Conservation (phyloP, 2,329 filamentous ascomycete genomes). For the Cladorrhinum sp. region DNA sequence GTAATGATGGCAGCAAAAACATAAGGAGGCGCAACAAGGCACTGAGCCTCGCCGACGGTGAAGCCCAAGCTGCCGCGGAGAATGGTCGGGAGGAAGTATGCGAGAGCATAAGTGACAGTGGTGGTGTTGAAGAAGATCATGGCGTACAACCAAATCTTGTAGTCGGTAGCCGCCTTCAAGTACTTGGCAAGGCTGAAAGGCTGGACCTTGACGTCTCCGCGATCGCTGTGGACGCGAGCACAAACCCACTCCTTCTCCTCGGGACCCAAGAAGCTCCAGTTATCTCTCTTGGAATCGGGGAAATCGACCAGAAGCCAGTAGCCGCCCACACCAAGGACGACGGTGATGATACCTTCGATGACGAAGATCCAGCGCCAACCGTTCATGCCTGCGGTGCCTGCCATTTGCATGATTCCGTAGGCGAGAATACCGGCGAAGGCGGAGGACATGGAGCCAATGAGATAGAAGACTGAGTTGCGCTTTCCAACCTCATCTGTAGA, state of each 20-base stretch:
- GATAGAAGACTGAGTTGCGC: constrained; percentile 66
- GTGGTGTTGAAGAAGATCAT: constrained; percentile 64
- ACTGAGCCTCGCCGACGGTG: constrained; percentile 60
- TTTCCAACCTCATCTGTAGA: constrained; percentile 62
- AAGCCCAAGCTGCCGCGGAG: constrained; percentile 63
- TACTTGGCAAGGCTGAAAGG: constrained; percentile 49
- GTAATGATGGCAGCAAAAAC: constrained; percentile 63
- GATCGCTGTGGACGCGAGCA: constrained; percentile 53
- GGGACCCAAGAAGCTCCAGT: constrained; percentile 51
- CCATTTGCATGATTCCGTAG: constrained; percentile 65
- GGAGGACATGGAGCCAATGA: constrained; percentile 63
- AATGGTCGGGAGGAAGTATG: constrained; percentile 77
- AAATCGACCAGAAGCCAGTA: constrained; percentile 64
- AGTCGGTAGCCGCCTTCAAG: constrained; percentile 46
- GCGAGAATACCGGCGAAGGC: constrained; percentile 68
- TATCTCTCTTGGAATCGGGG: constrained; percentile 52
- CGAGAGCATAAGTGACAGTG: constrained; percentile 70
- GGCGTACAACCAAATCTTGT: constrained; percentile 61
- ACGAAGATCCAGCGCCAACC: constrained; percentile 70
- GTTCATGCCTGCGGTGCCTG: constrained; percentile 50
- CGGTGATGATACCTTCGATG: constrained; percentile 53
- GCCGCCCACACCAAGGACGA: constrained; percentile 45
- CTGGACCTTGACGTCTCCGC: constrained; percentile 54
- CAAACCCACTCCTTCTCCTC: constrained; percentile 53
- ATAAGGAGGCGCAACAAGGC: constrained; percentile 69